Evolutionary conservation across 2,329 filamentous ascomycete genomes (phyloP), one percentile per base, ranked within the genome.

Genomic region (Monilinia vaccinii-corymbosi): DNA sequence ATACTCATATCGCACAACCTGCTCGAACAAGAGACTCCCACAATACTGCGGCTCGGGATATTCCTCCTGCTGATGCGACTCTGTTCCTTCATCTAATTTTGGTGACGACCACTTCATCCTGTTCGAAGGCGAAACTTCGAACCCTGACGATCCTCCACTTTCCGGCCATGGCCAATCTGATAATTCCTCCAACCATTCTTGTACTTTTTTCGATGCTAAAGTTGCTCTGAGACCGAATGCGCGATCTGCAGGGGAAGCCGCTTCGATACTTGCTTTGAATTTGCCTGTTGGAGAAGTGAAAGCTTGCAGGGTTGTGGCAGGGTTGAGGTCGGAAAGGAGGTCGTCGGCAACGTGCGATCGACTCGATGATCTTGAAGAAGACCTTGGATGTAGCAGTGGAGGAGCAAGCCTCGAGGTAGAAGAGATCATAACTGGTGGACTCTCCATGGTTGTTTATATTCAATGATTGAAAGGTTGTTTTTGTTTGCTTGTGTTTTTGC

Each of bases 181-280:
- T 44, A 94, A 77, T 75, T 94, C 89, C n/a, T 82, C 77, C 31
- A 88, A 78, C 89, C 89, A 94, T 69, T 83, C 80, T 72, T 86
- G 81, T 63, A 94, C 83, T 64, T 82, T 84, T 67, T 86, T 83
- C 14, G 87, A 87, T 18, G 87, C 85, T 62, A 85, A 73, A 46
- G 88, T 88, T 47, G 88, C 85, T 63, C 83, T 81, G 68, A 86
- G 78, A 46, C 86, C 88, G 72, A 93, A 85, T 18, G 87, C 84
- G 67, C 86, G 83, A 73, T 93, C 87, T 28, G 81, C 75, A 4
- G 79, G 74, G 1, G 86, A 85, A 18, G 86, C 83, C 40, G 76
- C 77, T 62, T 85, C 81, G 61, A 91, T 79, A 69, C 84, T 88
- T 50, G 74, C 70, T 69, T 79, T 80, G 21, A 87, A 71, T 46